A percentile compares a stretch with the other conserved stretches of the same genome.
Conservation (phyloP, 1,284 basidiomycete genomes). For the Fistulinella cinereoalba region DNA sequence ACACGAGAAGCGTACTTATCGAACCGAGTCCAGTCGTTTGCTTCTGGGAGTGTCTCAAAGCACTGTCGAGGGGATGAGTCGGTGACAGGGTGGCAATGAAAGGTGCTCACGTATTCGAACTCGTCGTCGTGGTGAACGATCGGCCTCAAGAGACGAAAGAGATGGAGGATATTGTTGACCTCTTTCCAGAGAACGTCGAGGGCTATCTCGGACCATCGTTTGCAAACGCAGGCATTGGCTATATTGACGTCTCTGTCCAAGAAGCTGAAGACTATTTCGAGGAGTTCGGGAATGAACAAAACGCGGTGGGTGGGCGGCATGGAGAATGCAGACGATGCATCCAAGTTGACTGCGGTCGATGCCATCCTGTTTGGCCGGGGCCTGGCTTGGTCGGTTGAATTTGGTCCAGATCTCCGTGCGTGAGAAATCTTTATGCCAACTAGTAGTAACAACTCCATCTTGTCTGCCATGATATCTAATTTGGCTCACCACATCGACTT, state of each 20-base stretch:
- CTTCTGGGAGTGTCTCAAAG: slow-evolving; percentile 45
- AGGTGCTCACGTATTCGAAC: slow-evolving; percentile 24
- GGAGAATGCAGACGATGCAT: no score
- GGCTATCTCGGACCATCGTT: slow-evolving; percentile 49
- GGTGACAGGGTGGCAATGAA: neutral
- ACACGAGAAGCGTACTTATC: slow-evolving; percentile 54
- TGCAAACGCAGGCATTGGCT: slow-evolving; percentile 48
- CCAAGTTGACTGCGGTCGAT: no score
- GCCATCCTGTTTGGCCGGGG: no score
- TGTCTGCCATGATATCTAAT: no score
- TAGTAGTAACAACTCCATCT: no score
- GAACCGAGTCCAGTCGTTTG: slow-evolving; percentile 57
- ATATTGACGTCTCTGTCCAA: slow-evolving; percentile 39
- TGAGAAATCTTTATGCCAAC: no score
- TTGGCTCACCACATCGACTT: no score
- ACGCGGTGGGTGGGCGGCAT: slow-evolving; percentile 8
- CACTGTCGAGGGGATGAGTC: slow-evolving; percentile 23
- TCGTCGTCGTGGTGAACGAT: slow-evolving; percentile 13
- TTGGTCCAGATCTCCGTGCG: no score
- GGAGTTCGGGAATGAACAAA: slow-evolving; percentile 48
- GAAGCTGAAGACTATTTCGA: slow-evolving; percentile 47
- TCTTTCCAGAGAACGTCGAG: slow-evolving; percentile 53
- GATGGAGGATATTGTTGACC: slow-evolving; percentile 41
- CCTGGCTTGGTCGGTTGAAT: no score
- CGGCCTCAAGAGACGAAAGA: slow-evolving; percentile 49